Percentiles rank a stretch among this genome's conserved stretches.
Conservation (phyloP, 495 filamentous ascomycete genomes). For the Chaetomium cochliodes region DNA sequence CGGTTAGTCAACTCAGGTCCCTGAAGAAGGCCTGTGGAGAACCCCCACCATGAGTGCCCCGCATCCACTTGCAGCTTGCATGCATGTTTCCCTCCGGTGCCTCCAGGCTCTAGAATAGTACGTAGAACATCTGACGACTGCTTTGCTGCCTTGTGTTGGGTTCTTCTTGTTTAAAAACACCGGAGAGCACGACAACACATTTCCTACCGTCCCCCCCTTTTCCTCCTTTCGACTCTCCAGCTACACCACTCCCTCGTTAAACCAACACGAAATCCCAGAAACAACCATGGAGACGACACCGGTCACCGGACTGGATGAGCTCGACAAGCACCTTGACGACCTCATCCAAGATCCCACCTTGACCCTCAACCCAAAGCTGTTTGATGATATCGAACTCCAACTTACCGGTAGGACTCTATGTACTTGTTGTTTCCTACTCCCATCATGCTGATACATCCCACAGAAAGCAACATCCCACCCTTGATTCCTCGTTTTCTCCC, state of each 20-base stretch:
- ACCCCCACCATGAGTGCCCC: not conserved
- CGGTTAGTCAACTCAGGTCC: slow-evolving; percentile 1
- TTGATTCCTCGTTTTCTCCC: slow-evolving; percentile 51
- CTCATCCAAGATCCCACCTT: slow-evolving; percentile 42
- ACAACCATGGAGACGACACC: slow-evolving; percentile 36
- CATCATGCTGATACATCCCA: not conserved
- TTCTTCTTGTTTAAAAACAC: not conserved
- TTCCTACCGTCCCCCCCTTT: not conserved
- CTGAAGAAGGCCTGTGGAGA: not conserved
- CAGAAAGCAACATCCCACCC: slow-evolving; percentile 48
- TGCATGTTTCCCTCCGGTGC: too few species aligned
- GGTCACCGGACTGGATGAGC: slow-evolving; percentile 48
- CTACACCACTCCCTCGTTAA: not conserved
- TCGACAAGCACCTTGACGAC: slow-evolving; percentile 50
- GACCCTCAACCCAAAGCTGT: slow-evolving; percentile 46
- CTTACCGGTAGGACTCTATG: slow-evolving; percentile 46
- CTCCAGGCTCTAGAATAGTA: not conserved
- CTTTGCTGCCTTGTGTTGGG: slow-evolving; percentile 2
- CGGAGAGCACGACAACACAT: not conserved
- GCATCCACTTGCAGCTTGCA: not conserved
- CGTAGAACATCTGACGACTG: slow-evolving; percentile 7
- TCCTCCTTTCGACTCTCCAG: not conserved
- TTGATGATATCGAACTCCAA: slow-evolving; percentile 56
- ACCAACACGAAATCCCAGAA: not conserved
- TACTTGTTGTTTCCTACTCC: not conserved